These are phyloP conservation scores for Alternaria incomplexa DNA, from an alignment of 2,329 filamentous ascomycete species.

Conservation along the genomic window DNA sequence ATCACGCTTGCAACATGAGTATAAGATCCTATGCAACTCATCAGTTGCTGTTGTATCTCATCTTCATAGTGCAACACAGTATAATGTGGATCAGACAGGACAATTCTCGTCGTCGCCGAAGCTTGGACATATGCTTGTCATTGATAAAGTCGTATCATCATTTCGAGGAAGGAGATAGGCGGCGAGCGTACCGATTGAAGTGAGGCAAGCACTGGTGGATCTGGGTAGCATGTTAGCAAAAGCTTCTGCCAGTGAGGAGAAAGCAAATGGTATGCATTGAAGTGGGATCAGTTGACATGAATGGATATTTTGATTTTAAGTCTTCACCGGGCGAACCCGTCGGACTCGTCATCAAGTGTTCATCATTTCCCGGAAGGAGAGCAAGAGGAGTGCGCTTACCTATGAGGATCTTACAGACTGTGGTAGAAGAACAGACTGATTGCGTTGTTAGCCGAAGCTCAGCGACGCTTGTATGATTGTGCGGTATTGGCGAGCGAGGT, in stretches of 20 bases:
- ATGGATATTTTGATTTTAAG: slow-evolving; percentile 67
- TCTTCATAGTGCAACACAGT: background rate
- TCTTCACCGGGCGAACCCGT: slow-evolving; percentile 73
- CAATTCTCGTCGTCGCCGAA: slow-evolving; percentile 58
- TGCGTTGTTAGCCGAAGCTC: slow-evolving; percentile 14
- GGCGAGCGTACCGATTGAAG: slow-evolving; percentile 24
- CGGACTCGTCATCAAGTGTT: slow-evolving; percentile 77
- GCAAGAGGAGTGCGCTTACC: slow-evolving; percentile 27
- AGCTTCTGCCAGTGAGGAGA: background rate
- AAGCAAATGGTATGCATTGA: background rate
- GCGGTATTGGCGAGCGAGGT: slow-evolving; percentile 49
- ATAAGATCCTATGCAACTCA: slow-evolving; percentile 4
- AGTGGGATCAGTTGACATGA: slow-evolving; percentile 63
- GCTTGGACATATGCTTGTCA: slow-evolving; percentile 99
- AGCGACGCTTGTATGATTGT: background rate
- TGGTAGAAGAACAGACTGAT: background rate
- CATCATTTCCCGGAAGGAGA: slow-evolving; percentile 50
- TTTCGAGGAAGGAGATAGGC: slow-evolving; percentile 32
- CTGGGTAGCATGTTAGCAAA: slow-evolving; percentile 10
- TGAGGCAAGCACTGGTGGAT: slow-evolving; percentile 14
- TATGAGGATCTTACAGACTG: background rate
- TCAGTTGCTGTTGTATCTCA: slow-evolving; percentile 9
- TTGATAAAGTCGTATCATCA: slow-evolving; percentile 84
- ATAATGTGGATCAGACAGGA: slow-evolving; percentile 41
- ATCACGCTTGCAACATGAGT: background rate